Base-by-base conservation (phyloP, 1,284 basidiomycete genomes). In the Moesziomyces globuligerus region DNA sequence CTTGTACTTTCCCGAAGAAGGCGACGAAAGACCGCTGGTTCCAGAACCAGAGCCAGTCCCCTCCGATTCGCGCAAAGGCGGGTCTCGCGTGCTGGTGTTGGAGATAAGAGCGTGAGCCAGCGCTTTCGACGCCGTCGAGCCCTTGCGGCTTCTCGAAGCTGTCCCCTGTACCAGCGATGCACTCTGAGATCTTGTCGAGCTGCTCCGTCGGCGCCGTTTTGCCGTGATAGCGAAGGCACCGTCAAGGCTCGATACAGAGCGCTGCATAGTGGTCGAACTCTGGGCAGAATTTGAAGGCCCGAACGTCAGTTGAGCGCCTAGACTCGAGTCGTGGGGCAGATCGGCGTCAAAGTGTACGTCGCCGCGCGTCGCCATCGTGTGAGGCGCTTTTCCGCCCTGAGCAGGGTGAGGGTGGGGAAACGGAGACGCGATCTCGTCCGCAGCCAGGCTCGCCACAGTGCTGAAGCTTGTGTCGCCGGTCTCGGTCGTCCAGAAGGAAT, bases 1-100 rank as follows among this genome's bases (percentile, higher is more conserved):
- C 20, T 46, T 53, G 48, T 54, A 66, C 25, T 48, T 62, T 24
- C 58, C 51, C 38, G 45, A 18, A 21, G 61, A 40, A 17, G 61
- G 61, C 20, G 59, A 57, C 1, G 54, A 58, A 0, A 40, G 11
- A 15, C 28, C 36, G 2, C 20, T 53, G 1, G 48, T 13, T 3
- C 21, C 20, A 13, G 54, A 36, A 5, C 25, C n/a, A 24, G 21
- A 46, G 9, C n/a, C n/a, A n/a, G n/a, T n/a, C n/a, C 47, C 47
- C 1, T 25, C 18, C 9, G 52, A 49, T 21, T 45, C 57, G 24
- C 41, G 57, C 4, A 47, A 29, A 20, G 29, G 18, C 2, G 24
- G 11, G 4, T 34, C 40, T 9, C 36, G 32, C 32, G 25, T 41
- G 32, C 7, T 34, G 11, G 24, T 21, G n/a, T 44, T 37, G 6